These are phyloP conservation scores for Malus sylvestris DNA, from an alignment of 306 rosid genomes.

Conservation along the genomic window DNA sequence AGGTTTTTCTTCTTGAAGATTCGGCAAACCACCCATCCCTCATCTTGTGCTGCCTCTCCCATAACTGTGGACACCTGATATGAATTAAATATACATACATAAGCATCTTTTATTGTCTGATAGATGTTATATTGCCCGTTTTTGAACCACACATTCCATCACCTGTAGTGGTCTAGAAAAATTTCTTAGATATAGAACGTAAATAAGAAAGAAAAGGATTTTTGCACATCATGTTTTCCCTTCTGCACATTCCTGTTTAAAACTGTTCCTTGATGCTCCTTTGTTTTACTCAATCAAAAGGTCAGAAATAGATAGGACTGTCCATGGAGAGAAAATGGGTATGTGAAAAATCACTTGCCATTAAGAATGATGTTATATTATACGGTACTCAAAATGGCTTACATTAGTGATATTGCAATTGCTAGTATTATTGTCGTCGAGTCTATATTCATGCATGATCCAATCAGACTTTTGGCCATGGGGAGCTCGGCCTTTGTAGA, in stretches of 20 bases:
- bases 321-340: neutral
- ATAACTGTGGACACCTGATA: slow-evolving; percentile 38
- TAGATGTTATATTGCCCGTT: neutral
- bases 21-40: slow-evolving; percentile 96
- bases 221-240: neutral
- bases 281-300: neutral
- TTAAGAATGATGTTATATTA: neutral
- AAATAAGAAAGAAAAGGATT: neutral
- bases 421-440: slow-evolving; percentile 50
- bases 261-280: neutral
- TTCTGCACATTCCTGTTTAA: neutral
- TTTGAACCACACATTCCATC: neutral
- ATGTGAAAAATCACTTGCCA: neutral
- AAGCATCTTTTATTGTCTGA: neutral
- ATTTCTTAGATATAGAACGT: neutral
- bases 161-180: neutral
- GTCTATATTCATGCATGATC: slow-evolving; percentile 97
- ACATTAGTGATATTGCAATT: slow-evolving; percentile 31
- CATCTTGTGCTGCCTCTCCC: slow-evolving; percentile 65
- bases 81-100: neutral
- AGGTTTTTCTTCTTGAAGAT: slow-evolving; percentile 88
- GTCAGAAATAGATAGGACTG: neutral
- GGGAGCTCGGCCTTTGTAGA: slow-evolving; percentile 93
- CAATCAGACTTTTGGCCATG: slow-evolving; percentile 90
- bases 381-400: slow-evolving; percentile 13